phyloP scores from a whole-genome alignment of 2,329 filamentous ascomycete species.

The Aureobasidium sp. region DNA sequence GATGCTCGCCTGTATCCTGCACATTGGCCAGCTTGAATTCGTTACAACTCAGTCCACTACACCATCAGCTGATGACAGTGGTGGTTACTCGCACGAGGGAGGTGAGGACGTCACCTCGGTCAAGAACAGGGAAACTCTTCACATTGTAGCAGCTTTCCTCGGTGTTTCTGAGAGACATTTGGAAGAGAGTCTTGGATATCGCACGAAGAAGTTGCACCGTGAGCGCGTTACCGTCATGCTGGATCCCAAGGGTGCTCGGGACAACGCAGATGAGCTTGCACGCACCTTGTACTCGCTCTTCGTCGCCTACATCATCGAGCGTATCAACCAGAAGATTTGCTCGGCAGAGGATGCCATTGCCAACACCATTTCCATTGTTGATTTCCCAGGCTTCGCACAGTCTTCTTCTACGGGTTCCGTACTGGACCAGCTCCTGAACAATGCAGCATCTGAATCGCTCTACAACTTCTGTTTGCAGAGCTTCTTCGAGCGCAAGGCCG shows the following conservation, averaged over 20 bases:
- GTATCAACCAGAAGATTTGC: constrained; percentile 81
- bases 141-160: constrained; percentile 85
- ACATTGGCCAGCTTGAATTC: constrained; percentile 95
- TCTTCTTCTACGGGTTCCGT: constrained; percentile 75
- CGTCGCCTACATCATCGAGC: constrained; percentile 89
- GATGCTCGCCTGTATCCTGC: constrained; percentile 85
- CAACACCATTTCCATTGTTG: constrained; percentile 90
- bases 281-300: constrained; percentile 88
- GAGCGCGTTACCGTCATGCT: constrained; percentile 99
- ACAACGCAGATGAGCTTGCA: constrained; percentile 88
- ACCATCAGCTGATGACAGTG: constrained; percentile 77
- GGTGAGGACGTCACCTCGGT: constrained; percentile 77
- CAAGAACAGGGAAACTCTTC: constrained; percentile 84
- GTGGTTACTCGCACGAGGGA: constrained; percentile 92
- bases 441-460: constrained; percentile 82
- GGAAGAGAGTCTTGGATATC: constrained; percentile 84
- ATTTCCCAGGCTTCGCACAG: constrained; percentile 92
- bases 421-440: constrained; percentile 88
- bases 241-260: constrained; percentile 79
- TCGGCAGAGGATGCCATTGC: constrained; percentile 78
- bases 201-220: constrained; percentile 91
- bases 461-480: constrained; percentile 92
- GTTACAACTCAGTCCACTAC: constrained; percentile 72
- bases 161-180: constrained; percentile 74
- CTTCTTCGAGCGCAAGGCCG: constrained; percentile 92